Evolutionary conservation across 192 early-diverging fungal species (phyloP).

Genomic region (Coemansia sp.): DNA sequence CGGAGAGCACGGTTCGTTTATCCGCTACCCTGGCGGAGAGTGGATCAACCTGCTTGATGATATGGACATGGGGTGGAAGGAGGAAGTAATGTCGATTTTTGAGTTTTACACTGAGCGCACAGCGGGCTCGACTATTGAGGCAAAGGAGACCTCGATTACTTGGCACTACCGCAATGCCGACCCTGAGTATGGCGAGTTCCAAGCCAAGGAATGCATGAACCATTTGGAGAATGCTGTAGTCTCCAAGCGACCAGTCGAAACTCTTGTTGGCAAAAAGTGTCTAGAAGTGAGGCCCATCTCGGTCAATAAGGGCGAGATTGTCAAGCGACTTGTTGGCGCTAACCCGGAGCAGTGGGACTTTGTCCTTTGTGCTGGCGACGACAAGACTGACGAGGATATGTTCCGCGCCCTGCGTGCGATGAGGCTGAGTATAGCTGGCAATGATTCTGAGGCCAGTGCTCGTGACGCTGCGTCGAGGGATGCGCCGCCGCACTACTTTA

Average conservation of each 20-base stretch:
- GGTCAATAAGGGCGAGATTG: constrained; percentile 97
- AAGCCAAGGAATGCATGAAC: constrained; percentile 96
- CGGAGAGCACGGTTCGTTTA: constrained; percentile 95
- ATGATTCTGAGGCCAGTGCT: not conserved
- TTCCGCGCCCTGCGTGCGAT: constrained; percentile 67
- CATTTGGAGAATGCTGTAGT: constrained; percentile 89
- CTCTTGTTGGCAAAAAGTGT: constrained; percentile 95
- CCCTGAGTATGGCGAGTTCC: constrained; percentile 92
- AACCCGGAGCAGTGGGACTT: constrained; percentile 75
- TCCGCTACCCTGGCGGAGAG: constrained; percentile 76
- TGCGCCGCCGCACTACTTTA: constrained; percentile 59
- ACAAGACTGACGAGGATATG: constrained; percentile 98
- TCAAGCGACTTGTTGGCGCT: constrained; percentile 72
- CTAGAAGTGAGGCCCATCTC: constrained; percentile 90
- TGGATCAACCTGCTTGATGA: constrained; percentile 74
- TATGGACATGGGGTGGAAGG: constrained; percentile 91
- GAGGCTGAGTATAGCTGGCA: constrained; percentile 18
- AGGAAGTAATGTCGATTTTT: constrained; percentile 90
- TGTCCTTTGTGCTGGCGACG: constrained; percentile 94
- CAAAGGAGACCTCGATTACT: constrained; percentile 89
- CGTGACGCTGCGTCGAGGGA: constrained; percentile 4
- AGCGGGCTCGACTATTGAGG: constrained; percentile 88
- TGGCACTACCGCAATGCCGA: constrained; percentile 98
- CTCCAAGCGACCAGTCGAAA: constrained; percentile 92
- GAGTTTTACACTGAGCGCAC: constrained; percentile 95